These are phyloP conservation scores for Sporothrix globosa DNA, from an alignment of 2,329 filamentous ascomycete species.

Conservation along the genomic window DNA sequence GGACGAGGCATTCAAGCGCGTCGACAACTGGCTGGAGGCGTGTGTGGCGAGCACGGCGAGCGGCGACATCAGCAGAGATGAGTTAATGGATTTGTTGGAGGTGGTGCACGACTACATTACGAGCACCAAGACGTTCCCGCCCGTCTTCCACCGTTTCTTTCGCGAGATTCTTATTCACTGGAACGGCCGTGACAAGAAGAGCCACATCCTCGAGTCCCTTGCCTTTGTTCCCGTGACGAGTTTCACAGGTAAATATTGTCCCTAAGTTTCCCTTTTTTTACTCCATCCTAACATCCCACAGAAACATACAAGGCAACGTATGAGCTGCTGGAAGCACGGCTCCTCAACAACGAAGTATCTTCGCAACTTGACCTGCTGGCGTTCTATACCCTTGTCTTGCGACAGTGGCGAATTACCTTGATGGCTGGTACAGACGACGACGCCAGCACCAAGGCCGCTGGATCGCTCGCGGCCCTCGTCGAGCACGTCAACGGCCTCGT, in stretches of 20 bases:
- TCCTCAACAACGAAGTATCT: conserved; percentile 53
- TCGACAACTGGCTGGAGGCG: conserved; percentile 62
- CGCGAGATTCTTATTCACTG: conserved; percentile 60
- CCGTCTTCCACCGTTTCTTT: conserved; percentile 45
- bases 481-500: conserved; percentile 59
- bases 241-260: conserved; percentile 56
- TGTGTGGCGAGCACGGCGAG: conserved; percentile 59
- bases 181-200: conserved; percentile 61
- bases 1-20: conserved; percentile 54
- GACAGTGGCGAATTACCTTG: conserved; percentile 58
- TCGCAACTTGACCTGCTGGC: conserved; percentile 64
- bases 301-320: conserved; percentile 57
- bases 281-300: conserved; percentile 39
- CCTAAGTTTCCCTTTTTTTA: background rate
- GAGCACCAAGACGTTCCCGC: conserved; percentile 45
- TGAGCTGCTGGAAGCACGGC: conserved; percentile 54
- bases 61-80: conserved; percentile 53
- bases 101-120: conserved; percentile 60
- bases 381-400: conserved; percentile 70
- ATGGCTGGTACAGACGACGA: conserved; percentile 44
- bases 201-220: conserved; percentile 61
- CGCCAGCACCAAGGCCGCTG: background rate
- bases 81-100: conserved; percentile 58
- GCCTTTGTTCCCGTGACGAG: conserved; percentile 57
- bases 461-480: conserved; percentile 49